Percentiles rank a stretch among this genome's conserved stretches.
These are phyloP conservation scores for Clathrus columnatus DNA, from an alignment of 768 basidiomycete species.

Conservation along the genomic window DNA sequence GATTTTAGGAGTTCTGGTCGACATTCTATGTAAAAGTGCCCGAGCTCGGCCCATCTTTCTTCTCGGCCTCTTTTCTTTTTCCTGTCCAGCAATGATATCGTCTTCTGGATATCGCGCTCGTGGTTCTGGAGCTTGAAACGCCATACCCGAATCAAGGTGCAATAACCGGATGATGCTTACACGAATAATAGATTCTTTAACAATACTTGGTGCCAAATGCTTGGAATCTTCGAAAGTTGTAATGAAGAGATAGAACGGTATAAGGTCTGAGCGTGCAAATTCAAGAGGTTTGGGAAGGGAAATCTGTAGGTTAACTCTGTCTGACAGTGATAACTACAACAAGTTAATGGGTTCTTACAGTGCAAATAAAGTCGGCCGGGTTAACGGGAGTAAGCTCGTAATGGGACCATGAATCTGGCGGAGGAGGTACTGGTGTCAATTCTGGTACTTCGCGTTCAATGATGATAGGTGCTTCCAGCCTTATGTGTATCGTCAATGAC, in stretches of 20 bases:
- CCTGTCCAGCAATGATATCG: neutral
- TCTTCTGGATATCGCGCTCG: conserved; percentile 1
- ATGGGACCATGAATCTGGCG: conserved; percentile 54
- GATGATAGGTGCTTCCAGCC: conserved; percentile 57
- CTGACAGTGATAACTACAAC: neutral
- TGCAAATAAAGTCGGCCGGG: conserved; percentile 54
- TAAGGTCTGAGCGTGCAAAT: conserved; percentile 52
- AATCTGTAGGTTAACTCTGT: conserved; percentile 31
- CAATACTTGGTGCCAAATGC: conserved; percentile 52
- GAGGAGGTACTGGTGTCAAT: conserved; percentile 20
- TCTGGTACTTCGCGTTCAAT: conserved; percentile 57
- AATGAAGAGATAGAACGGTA: conserved; percentile 69
- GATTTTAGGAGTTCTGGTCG: neutral
- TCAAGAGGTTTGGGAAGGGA: conserved; percentile 54
- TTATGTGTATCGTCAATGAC: conserved; percentile 20
- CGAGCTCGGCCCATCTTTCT: neutral
- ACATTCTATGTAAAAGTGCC: neutral
- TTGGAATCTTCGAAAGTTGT: conserved; percentile 51
- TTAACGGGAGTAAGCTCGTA: conserved; percentile 57
- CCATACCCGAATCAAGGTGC: conserved; percentile 35
- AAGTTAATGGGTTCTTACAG: conserved; percentile 37
- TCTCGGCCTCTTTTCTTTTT: neutral
- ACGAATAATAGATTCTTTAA: conserved; percentile 62
- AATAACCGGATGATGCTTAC: conserved; percentile 57
- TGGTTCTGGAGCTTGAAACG: neutral